Percentiles rank a stretch among this genome's conserved stretches.
These are phyloP conservation scores for Phlebiopsis flavidoalba DNA, from an alignment of 768 basidiomycete species.

Conservation along the genomic window DNA sequence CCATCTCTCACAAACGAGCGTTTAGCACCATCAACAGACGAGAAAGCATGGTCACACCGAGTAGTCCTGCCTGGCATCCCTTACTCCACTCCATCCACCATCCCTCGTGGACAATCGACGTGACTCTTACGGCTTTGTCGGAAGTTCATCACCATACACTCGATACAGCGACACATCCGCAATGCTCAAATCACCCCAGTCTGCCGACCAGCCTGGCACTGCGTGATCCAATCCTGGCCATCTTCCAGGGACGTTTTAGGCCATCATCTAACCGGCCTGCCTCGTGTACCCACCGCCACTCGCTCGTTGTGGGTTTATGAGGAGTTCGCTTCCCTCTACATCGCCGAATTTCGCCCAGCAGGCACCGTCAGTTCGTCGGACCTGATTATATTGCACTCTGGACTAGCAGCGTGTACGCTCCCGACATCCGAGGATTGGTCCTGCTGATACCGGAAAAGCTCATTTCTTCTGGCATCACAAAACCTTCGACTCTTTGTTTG, in stretches of 20 bases:
- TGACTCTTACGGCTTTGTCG: constrained; percentile 85
- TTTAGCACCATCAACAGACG: constrained; percentile 3
- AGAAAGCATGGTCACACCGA: constrained; percentile 27
- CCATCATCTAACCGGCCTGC: constrained; percentile 58
- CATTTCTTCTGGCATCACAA: constrained; percentile 22
- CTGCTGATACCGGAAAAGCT: neutral
- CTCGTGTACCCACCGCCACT: constrained; percentile 65
- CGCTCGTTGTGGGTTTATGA: constrained; percentile 71
- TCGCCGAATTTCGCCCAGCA: constrained; percentile 57
- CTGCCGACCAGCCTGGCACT: constrained; percentile 63
- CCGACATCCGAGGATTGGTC: constrained; percentile 2
- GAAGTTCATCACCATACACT: too few species aligned
- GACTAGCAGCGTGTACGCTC: constrained; percentile 33
- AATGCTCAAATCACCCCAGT: constrained; percentile 77
- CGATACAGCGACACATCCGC: constrained; percentile 86
- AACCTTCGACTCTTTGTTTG: constrained; percentile 81
- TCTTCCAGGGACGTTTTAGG: constrained; percentile 81
- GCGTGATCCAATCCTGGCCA: constrained; percentile 66
- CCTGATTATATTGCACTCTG: constrained; percentile 84
- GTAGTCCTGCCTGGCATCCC: neutral
- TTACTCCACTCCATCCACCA: constrained; percentile 7
- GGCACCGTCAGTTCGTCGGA: constrained; percentile 61
- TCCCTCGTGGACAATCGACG: constrained; percentile 49
- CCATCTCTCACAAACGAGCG: neutral
- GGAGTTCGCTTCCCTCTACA: constrained; percentile 63